These are phyloP conservation scores for Aspergillus jensenii DNA, from an alignment of 2,329 filamentous ascomycete species.

Conservation along the genomic window DNA sequence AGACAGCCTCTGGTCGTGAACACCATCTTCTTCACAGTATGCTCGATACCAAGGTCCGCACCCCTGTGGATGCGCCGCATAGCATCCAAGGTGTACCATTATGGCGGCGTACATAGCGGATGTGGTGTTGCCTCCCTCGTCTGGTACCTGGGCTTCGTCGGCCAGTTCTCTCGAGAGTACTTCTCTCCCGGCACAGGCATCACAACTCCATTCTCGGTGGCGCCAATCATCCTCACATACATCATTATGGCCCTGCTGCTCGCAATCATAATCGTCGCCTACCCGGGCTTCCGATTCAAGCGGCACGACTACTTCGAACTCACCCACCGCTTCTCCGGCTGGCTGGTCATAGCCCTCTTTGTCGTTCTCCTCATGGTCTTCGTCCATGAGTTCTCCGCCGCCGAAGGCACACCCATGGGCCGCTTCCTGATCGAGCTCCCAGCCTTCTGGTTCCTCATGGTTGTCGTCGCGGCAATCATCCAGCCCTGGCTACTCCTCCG, in stretches of 20 bases:
- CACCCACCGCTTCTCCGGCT: slow-evolving; percentile 72
- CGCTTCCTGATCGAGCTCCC: slow-evolving; percentile 48
- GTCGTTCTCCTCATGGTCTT: slow-evolving; percentile 63
- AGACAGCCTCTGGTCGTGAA: slow-evolving; percentile 57
- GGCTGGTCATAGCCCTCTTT: slow-evolving; percentile 65
- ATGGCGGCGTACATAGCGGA: slow-evolving; percentile 56
- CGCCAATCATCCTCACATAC: slow-evolving; percentile 57
- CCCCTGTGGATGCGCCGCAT: slow-evolving; percentile 48
- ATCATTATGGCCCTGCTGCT: slow-evolving; percentile 59
- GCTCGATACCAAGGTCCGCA: slow-evolving; percentile 44
- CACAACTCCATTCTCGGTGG: slow-evolving; percentile 24
- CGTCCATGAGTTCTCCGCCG: slow-evolving; percentile 43
- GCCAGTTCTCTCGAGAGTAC: slow-evolving; percentile 35
- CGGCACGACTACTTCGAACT: slow-evolving; percentile 70
- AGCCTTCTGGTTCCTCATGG: slow-evolving; percentile 66
- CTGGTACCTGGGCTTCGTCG: slow-evolving; percentile 47
- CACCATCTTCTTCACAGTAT: slow-evolving; percentile 47
- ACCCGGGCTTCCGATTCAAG: slow-evolving; percentile 62
- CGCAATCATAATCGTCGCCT: slow-evolving; percentile 61
- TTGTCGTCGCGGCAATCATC: slow-evolving; percentile 64
- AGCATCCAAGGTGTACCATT: slow-evolving; percentile 53
- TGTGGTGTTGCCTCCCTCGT: slow-evolving; percentile 49
- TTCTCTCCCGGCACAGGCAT: slow-evolving; percentile 22
- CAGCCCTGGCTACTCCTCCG: slow-evolving; percentile 74
- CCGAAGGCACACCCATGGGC: slow-evolving; percentile 36